phyloP scores from a whole-genome alignment of 2,329 filamentous ascomycete genomes.

The Ophiostoma sp. region DNA sequence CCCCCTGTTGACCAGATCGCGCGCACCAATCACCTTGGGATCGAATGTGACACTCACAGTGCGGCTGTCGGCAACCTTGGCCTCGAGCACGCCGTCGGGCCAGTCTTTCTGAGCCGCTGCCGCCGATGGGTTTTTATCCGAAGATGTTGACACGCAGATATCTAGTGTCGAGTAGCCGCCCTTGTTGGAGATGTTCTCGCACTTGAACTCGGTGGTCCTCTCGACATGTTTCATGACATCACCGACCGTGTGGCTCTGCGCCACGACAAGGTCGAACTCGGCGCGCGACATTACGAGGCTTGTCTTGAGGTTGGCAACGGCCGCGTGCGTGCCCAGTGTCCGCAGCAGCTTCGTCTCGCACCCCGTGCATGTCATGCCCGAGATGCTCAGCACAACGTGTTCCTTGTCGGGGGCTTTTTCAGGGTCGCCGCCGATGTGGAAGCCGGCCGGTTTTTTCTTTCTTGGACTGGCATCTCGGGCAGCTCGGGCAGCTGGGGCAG shows the following conservation, averaged over 20 bases:
- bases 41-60: background rate
- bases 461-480: background rate
- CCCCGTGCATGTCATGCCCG: constrained; percentile 13
- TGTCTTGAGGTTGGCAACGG: constrained; percentile 1
- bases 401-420: background rate
- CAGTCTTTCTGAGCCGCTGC: background rate
- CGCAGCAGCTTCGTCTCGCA: constrained; percentile 13
- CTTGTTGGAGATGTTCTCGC: constrained; percentile 4
- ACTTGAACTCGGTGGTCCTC: constrained; percentile 4
- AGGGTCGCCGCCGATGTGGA: background rate
- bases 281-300: constrained; percentile 10
- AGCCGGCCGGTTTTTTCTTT: background rate
- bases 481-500: background rate
- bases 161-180: constrained; percentile 20
- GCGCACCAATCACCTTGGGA: background rate
- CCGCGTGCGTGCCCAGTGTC: background rate
- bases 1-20: background rate
- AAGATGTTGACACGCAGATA: background rate
- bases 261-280: background rate
- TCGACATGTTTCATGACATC: background rate
- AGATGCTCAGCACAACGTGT: background rate
- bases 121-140: background rate
- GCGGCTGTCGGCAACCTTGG: background rate
- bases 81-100: background rate
- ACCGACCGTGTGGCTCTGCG: background rate